Conservation (phyloP, 225 moss, liverwort and hornwort species). For the Anthoceros angustus region DNA sequence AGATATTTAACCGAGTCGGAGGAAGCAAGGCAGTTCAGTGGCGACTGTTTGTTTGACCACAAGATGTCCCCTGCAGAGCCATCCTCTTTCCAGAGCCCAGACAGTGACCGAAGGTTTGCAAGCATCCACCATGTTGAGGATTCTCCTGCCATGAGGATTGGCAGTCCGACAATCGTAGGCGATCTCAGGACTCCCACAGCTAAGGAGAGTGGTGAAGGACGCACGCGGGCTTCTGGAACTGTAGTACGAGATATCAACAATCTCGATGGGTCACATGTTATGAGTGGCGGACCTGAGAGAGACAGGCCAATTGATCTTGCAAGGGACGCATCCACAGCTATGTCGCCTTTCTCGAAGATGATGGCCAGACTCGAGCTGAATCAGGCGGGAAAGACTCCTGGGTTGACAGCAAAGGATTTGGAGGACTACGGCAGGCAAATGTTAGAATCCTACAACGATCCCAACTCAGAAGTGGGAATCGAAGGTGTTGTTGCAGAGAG, state of each 20-base stretch:
- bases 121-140: constrained; percentile 12
- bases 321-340: constrained; percentile 6
- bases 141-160: constrained; percentile 28
- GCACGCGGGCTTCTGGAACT: constrained; percentile 19
- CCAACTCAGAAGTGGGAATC: background rate
- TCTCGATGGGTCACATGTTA: constrained; percentile 8
- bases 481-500: constrained; percentile 2
- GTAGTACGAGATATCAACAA: constrained; percentile 11
- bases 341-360: constrained; percentile 31
- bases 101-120: constrained; percentile 1
- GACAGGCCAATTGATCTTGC: background rate
- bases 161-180: constrained; percentile 22
- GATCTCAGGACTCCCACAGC: constrained; percentile 10
- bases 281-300: constrained; percentile 6
- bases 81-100: constrained; percentile 38
- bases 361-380: constrained; percentile 14
- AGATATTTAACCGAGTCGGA: constrained; percentile 42
- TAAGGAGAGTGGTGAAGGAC: constrained; percentile 21
- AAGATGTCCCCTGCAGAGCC: constrained; percentile 16
- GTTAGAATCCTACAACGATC: background rate
- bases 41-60: constrained; percentile 37
- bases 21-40: constrained; percentile 28
- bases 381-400: constrained; percentile 10
- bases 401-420: constrained; percentile 8
- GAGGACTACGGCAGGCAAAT: background rate